Base-by-base conservation (phyloP, 441 rosid species). In the Hura crepitans region DNA sequence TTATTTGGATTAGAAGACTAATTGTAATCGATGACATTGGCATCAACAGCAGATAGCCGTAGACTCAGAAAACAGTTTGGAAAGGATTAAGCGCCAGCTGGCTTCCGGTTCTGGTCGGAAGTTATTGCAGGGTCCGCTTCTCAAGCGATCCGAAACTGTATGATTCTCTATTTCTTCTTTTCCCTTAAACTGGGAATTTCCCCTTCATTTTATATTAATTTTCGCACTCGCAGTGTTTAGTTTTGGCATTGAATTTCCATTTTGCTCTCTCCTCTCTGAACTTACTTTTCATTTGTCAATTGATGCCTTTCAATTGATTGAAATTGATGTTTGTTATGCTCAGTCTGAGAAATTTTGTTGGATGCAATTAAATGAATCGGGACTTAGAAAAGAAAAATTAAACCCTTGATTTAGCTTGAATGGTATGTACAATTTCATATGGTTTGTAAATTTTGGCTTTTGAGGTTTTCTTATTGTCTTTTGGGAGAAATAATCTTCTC, bases 101-200 rank as follows among this genome's bases (percentile, higher is more conserved):
- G 96, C 98, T 37, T 87, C 98, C 3, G 96, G 97, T 81, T 92
- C 99, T 62, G 95, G 95, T 62, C 78, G 96, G 70, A 88, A 83
- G 70, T 82, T 90, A 82, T 80, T 95, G 63, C 97, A 92, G 78
- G 98, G 97, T 56, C 99, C 99, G 2, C 96, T 95, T 70, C 92
- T 83, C 68, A 95, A 92, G 86, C 93, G 97, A 80, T 95, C 97
- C 51, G 99, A 95, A 85, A 92, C 98, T 65, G 99, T 91, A 81
- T 57, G 73, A 27, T 78, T 73, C 25, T 62, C 56, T 54, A 35
- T 65, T 62, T 33, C 53, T 12, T 15, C 8, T 23, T 37, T 64
- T 33, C 18, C 12, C 22, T 35, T 71, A 42, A 42, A 12, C 46
- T 11, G 46, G 14, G 15, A 42, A 0, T 42, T 42, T 42, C 2